Evolutionary conservation across 2,329 filamentous ascomycete genomes (phyloP).

Genomic region (Aureobasidium subglaciale): DNA sequence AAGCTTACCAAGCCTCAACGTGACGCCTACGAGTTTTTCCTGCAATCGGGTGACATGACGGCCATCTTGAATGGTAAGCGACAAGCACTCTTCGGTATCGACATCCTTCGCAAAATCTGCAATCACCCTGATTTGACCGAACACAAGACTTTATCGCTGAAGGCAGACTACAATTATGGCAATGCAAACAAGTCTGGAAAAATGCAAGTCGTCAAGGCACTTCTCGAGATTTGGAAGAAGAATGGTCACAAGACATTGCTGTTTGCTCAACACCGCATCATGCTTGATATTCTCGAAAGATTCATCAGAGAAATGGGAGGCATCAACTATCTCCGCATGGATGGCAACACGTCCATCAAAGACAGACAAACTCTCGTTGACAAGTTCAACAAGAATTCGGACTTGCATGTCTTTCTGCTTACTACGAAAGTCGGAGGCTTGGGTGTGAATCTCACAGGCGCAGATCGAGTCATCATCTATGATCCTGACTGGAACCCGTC

Average conservation of each 20-base stretch:
- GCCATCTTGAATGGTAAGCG: constrained; percentile 68
- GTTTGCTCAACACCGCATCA: constrained; percentile 88
- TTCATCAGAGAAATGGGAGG: constrained; percentile 63
- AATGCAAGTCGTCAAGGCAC: constrained; percentile 85
- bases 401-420: constrained; percentile 80
- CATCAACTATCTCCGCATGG: constrained; percentile 82
- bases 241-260: constrained; percentile 91
- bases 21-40: constrained; percentile 71
- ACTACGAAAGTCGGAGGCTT: constrained; percentile 94
- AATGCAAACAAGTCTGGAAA: constrained; percentile 77
- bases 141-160: constrained; percentile 52
- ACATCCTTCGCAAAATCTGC: constrained; percentile 90
- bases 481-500: constrained; percentile 99
- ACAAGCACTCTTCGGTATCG: constrained; percentile 82
- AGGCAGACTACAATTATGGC: constrained; percentile 69
- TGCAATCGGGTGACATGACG: constrained; percentile 77
- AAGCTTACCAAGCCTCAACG: constrained; percentile 77
- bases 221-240: constrained; percentile 82
- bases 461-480: constrained; percentile 93
- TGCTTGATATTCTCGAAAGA: constrained; percentile 87
- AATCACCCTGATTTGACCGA: constrained; percentile 90
- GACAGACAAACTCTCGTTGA: constrained; percentile 85
- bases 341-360: constrained; percentile 83
- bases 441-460: constrained; percentile 89
- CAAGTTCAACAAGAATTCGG: constrained; percentile 75